A percentile compares a stretch with the other conserved stretches of the same genome.
phyloP scores from a whole-genome alignment of 2,329 filamentous ascomycete species.

The Diaporthe ampelina region DNA sequence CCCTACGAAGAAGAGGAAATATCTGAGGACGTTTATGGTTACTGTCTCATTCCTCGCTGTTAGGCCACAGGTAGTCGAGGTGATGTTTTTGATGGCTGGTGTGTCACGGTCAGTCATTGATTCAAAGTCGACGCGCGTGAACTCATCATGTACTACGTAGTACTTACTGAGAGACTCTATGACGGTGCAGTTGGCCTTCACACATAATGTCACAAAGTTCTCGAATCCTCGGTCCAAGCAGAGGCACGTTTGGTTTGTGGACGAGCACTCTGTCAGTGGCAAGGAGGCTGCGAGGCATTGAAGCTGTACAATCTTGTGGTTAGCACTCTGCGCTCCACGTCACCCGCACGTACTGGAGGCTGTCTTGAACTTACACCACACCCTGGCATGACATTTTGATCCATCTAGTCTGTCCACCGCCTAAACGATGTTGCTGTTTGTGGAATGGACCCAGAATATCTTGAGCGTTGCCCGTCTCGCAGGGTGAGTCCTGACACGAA shows the following conservation, averaged over 20 bases:
- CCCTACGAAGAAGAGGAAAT: conserved; percentile 50
- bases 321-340: neutral
- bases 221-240: conserved; percentile 16
- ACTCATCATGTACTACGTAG: fast-evolving
- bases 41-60: neutral
- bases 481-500: neutral
- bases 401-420: neutral
- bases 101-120: neutral
- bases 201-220: neutral
- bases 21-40: conserved; percentile 5
- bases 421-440: neutral
- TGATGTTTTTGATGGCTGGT: conserved; percentile 21
- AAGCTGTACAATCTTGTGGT: conserved; percentile 10
- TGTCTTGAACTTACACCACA: conserved; percentile 12
- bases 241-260: conserved; percentile 26
- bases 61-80: conserved; percentile 12
- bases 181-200: conserved; percentile 9
- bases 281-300: conserved; percentile 14
- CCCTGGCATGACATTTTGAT: neutral
- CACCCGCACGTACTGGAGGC: neutral
- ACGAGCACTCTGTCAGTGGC: neutral
- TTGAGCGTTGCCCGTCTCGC: neutral
- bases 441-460: neutral
- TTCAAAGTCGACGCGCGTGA: no score
- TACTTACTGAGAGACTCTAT: conserved; percentile 25